Evolutionary conservation across 2,329 filamentous ascomycete species (phyloP), one percentile per base, ranked within the genome.

Genomic region (Ramichloridium luteum): DNA sequence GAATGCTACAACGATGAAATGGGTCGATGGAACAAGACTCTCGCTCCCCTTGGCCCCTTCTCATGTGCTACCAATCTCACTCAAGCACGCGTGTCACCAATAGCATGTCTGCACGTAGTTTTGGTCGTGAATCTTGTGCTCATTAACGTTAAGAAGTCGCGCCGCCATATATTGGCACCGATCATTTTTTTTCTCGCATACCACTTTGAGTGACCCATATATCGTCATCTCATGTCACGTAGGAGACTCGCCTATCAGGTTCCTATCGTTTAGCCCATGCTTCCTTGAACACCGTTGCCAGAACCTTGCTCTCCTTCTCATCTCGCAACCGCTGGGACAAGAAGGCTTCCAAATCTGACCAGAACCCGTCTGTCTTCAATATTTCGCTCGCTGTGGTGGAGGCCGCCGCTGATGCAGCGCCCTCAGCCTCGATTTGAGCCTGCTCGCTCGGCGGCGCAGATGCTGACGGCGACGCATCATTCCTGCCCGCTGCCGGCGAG

Each of bases 271-370:
- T 61, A 44, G 74, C 67, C 78, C 80, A 90, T 26, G 77, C 78
- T 27, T 62, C 62, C 57, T 70, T 78, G 51, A 94, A 94, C 13
- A 80, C 54, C 4, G 55, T 61, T 20, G 70, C 68, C 47, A 88
- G 55, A 46, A 74, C 70, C 44, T 72, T 71, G 1, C 79, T 81
- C 50, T 71, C 67, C 2, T 53, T 54, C 31, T 67, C 74, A 52
- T 92, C 80, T 57, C 79, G 75, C 47, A 93, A 59, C 53, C 83
- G 72, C 62, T 86, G 80, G 50, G 74, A 61, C 54, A 98, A 54
- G 57, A 88, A 96, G 0, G 72, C 80, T 51, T 75, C 74, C 41
- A 98, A 57, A 61, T 96, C 90, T 6, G 60, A 60, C 90, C 90
- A 98, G 53, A 98, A 98, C 34, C 70, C 75, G 5, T 78, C 72